Conservation (phyloP, 1,284 basidiomycete species). For the Dichomitus squalens region DNA sequence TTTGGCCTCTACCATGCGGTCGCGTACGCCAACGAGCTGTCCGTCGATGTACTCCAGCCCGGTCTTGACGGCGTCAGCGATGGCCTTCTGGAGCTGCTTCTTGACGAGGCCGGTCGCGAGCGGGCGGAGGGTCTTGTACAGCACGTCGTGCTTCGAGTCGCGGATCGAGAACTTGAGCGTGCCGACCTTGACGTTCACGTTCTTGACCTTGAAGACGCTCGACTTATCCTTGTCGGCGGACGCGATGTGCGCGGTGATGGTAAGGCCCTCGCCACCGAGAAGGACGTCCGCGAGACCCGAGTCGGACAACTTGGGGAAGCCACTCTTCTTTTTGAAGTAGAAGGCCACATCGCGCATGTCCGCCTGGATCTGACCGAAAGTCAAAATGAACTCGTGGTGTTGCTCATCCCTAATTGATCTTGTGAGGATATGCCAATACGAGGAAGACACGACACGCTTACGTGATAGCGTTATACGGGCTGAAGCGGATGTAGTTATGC, state of each 20-base stretch:
- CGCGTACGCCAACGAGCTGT: constrained; percentile 81
- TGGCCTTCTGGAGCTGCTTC: constrained; percentile 86
- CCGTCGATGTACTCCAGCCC: constrained; percentile 87
- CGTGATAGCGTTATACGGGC: constrained; percentile 63
- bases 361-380: constrained; percentile 87
- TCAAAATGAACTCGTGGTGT: constrained; percentile 73
- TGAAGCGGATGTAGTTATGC: constrained; percentile 84
- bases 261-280: constrained; percentile 80
- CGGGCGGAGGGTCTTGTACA: constrained; percentile 84
- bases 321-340: constrained; percentile 79
- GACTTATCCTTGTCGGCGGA: constrained; percentile 66
- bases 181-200: constrained; percentile 81
- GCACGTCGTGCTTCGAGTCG: constrained; percentile 88
- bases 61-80: constrained; percentile 76
- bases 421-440: constrained; percentile 26
- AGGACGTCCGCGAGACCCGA: constrained; percentile 92
- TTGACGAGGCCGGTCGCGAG: constrained; percentile 85
- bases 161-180: constrained; percentile 90
- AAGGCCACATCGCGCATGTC: constrained; percentile 93
- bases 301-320: constrained; percentile 83
- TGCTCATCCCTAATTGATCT: constrained; percentile 49
- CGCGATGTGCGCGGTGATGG: constrained; percentile 63
- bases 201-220: constrained; percentile 80
- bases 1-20: constrained; percentile 75
- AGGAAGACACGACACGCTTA: constrained; percentile 8